Evolutionary conservation across 1,284 basidiomycete species (phyloP), one percentile per base, ranked within the genome.

Genomic region (Trichosporon sp.): DNA sequence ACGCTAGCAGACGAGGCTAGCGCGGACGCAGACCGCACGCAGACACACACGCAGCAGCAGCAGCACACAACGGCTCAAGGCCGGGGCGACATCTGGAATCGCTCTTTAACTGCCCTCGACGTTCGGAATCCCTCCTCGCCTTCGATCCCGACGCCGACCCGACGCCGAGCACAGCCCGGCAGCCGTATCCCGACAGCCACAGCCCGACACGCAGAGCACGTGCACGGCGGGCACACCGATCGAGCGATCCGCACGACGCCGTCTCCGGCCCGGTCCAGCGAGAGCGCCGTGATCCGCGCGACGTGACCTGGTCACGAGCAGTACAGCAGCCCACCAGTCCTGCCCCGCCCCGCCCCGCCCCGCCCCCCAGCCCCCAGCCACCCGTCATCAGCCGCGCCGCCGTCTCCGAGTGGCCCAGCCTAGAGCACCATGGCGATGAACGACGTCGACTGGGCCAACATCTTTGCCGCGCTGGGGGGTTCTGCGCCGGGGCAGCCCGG

Each of bases 381-480:
- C 8, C 11, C 11, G 38, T 42, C 38, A 29, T 23, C 56, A 31
- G 38, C 38, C 56, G 29, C 56, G 56, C 56, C 56, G 56, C 56
- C 27, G 27, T 60, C 56, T 31, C 11, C 18, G 27, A 29, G 27
- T 31, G 27, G 27, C 27, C 18, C 56, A 56, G 51, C 51, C 13
- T 56, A 27, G 27, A 25, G 29, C 27, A 31, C 29, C 56, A 31
- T 31, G 56, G 29, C 27, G 27, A 60, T 60, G 56, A 60, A 60
- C 56, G 56, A 60, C 56, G 56, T 60, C 27, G 56, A 60, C 56
- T 60, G 56, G 56, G 56, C 56, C 29, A 60, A 60, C 31, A 60
- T 60, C 27, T 60, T 60, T 29, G 56, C 56, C 56, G 56, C 56
- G 15, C 21, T 60, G 27, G 56, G 56, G 3, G 56, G 56, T 2